These are phyloP conservation scores for Solanum dulcamara DNA, from an alignment of 257 asterid species.

Conservation along the genomic window DNA sequence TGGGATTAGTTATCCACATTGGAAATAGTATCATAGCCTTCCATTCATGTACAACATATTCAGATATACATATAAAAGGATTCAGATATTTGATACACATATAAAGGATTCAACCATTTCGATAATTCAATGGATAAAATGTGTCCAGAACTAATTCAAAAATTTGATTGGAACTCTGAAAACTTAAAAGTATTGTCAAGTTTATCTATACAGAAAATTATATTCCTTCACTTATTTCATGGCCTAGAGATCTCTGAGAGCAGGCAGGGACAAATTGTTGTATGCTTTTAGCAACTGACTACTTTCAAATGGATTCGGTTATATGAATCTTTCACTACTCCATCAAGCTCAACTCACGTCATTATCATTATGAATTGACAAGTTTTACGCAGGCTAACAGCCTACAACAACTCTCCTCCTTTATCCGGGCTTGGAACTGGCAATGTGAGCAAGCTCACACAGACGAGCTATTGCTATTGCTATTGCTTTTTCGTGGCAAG, in stretches of 20 bases:
- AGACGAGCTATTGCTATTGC: neutral
- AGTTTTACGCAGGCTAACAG: too few species aligned
- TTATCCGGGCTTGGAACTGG: too few species aligned
- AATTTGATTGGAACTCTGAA: neutral
- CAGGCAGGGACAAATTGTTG: too few species aligned
- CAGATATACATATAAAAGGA: too few species aligned
- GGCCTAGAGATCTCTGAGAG: neutral
- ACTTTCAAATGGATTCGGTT: neutral
- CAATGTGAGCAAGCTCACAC: neutral
- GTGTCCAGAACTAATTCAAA: neutral
- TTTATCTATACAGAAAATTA: neutral
- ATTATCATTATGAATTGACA: too few species aligned
- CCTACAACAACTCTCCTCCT: too few species aligned
- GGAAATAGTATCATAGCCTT: too few species aligned
- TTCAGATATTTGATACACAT: neutral
- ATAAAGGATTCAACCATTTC: neutral
- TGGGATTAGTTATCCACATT: neutral
- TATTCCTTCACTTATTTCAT: neutral
- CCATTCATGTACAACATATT: neutral
- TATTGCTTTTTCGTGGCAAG: conserved; percentile 10
- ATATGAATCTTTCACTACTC: neutral
- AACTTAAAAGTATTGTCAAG: neutral
- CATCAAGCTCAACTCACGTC: too few species aligned
- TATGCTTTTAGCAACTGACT: neutral
- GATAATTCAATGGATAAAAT: neutral